Evolutionary conservation across 305 asterid species (phyloP), one percentile per base, ranked within the genome.

Genomic region (Fraxinus latifolia): DNA sequence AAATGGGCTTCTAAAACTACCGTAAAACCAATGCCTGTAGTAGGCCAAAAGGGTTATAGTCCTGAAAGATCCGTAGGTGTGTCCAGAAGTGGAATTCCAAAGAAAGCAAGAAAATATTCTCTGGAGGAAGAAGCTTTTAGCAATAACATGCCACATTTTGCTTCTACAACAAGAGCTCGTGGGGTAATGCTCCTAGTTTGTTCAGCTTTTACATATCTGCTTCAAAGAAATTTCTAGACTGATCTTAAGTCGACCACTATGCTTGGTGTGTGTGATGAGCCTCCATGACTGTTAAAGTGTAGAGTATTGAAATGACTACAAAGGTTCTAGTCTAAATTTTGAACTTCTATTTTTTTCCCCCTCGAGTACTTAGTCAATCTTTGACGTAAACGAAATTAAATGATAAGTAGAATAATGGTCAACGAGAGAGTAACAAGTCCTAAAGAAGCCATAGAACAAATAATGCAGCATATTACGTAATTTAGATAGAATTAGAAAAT

Each of bases 81-180:
- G 37, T 80, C 85, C 5, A 79, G 79, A 80, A 83, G 55, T 82
- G 92, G 86, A 53, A 87, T 95, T 78, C 99, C 99, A 17, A 94
- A 91, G 90, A 95, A 86, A 88, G 97, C 97, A 80, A 90, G 99
- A 86, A 95, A 90, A 85, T 92, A 95, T 86, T 95, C 99, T 74
- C 67, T 95, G 85, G 99, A 91, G 81, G 99, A 95, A 81, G 95
- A 89, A 17, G 82, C 76, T 82, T 90, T 94, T 85, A 77, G 50
- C 84, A 78, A 75, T 34, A 84, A 85, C 76, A 17, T 79, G 32
- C 50, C 90, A 74, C 86, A 80, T 79, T 77, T 84, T 80, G 76
- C 90, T 83, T 82, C 91, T 29, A 42, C 82, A 36, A 44, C 87
- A 68, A 87, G 92, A 83, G 77, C 85, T 85, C 97, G 98, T 21